These are phyloP conservation scores for Eleusine coracana DNA, from an alignment of 176 grass and related monocot genomes.

Conservation along the genomic window DNA sequence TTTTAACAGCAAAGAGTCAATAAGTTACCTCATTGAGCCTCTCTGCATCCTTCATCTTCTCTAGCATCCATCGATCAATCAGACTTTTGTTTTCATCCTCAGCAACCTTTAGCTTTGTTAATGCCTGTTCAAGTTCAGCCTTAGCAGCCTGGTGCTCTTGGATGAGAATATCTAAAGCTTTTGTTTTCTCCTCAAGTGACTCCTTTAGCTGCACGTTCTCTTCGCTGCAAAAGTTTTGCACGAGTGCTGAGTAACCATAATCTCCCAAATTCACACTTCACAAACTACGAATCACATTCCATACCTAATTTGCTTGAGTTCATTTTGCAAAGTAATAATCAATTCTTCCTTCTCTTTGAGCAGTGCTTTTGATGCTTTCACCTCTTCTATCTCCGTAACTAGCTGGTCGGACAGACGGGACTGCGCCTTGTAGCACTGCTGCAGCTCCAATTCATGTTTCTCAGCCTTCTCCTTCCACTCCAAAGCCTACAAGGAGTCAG, in stretches of 20 bases:
- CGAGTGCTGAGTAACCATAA: conserved; percentile 18
- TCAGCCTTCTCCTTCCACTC: conserved; percentile 98
- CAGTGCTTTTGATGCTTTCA: conserved; percentile 61
- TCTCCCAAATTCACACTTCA: not conserved
- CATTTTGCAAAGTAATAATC: conserved; percentile 57
- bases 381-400: conserved; percentile 68
- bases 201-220: conserved; percentile 76
- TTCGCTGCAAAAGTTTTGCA: conserved; percentile 54
- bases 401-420: conserved; percentile 76
- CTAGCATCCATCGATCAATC: conserved; percentile 91
- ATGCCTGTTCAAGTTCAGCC: conserved; percentile 65
- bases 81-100: conserved; percentile 73
- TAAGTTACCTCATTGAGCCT: conserved; percentile 90
- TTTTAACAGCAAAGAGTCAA: conserved; percentile 28
- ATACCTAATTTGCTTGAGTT: conserved; percentile 74
- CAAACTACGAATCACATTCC: conserved; percentile 32
- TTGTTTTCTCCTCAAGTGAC: conserved; percentile 76
- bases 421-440: conserved; percentile 92
- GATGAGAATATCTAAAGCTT: conserved; percentile 76
- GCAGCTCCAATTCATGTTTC: conserved; percentile 76
- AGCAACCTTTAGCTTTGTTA: conserved; percentile 68
- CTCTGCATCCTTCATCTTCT: conserved; percentile 98
- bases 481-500: conserved; percentile 51
- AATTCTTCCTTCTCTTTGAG: conserved; percentile 77
- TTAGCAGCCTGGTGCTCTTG: conserved; percentile 73